Percentiles rank a stretch among this genome's conserved stretches.
phyloP scores from a whole-genome alignment of 2,329 filamentous ascomycete species.

The Penicillium hesseltinei region DNA sequence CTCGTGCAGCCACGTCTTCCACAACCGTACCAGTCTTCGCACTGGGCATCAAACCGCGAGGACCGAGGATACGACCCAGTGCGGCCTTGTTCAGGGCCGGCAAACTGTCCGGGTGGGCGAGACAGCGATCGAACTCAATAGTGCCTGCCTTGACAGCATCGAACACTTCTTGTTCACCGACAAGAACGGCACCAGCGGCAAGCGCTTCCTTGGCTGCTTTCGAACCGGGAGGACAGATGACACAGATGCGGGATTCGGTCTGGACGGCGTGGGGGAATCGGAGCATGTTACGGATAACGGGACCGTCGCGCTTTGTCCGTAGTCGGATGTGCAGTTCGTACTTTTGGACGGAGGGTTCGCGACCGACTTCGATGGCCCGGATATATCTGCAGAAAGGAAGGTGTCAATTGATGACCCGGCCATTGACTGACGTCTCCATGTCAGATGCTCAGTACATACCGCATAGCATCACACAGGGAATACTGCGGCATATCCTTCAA shows the following conservation, averaged over 20 bases:
- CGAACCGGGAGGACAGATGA: constrained; percentile 83
- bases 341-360: constrained; percentile 68
- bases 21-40: constrained; percentile 86
- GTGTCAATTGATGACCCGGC: constrained; percentile 11
- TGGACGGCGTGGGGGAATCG: constrained; percentile 86
- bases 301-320: constrained; percentile 78
- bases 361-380: constrained; percentile 87
- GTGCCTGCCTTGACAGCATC: constrained; percentile 70
- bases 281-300: constrained; percentile 82
- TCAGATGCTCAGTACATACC: constrained; percentile 45
- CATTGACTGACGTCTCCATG: background rate
- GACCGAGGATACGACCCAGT: constrained; percentile 78
- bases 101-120: constrained; percentile 79
- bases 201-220: constrained; percentile 70
- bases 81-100: constrained; percentile 76
- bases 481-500: constrained; percentile 69
- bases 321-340: constrained; percentile 87
- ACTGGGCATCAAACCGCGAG: constrained; percentile 88
- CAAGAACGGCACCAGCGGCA: constrained; percentile 74
- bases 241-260: constrained; percentile 83
- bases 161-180: constrained; percentile 85
- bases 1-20: constrained; percentile 69
- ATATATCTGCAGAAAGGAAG: constrained; percentile 65
- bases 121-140: constrained; percentile 83
- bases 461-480: constrained; percentile 87